These are phyloP conservation scores for Fusarium decemcellulare DNA, from an alignment of 2,329 filamentous ascomycete species.

Conservation along the genomic window DNA sequence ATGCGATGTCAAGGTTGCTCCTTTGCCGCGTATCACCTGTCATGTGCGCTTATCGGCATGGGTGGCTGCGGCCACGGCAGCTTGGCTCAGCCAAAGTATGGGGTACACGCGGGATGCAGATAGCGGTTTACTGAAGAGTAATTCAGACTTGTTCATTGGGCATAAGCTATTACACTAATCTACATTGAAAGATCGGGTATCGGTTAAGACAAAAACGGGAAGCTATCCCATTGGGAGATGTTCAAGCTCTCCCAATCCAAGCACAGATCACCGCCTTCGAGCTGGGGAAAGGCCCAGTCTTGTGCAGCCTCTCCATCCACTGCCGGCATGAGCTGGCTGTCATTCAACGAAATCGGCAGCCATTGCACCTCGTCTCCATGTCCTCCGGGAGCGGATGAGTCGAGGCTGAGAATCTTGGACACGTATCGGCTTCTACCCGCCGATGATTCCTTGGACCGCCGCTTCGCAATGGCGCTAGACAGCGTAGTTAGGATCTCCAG, in stretches of 20 bases:
- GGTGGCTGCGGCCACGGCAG: background rate
- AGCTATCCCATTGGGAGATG: constrained; percentile 45
- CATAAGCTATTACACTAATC: background rate
- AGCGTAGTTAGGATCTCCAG: constrained; percentile 67
- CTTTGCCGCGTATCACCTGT: constrained; percentile 5
- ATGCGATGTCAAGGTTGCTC: background rate
- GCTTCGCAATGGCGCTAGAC: constrained; percentile 57
- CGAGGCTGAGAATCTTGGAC: constrained; percentile 38
- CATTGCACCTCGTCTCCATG: background rate
- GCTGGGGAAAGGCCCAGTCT: constrained; percentile 33
- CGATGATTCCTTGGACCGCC: constrained; percentile 30
- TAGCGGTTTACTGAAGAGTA: no score
- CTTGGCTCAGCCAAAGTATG: no score
- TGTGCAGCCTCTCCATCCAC: constrained; percentile 20
- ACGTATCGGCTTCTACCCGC: constrained; percentile 43
- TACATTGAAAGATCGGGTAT: background rate
- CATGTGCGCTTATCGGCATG: background rate
- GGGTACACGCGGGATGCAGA: no score
- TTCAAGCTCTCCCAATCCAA: constrained; percentile 45
- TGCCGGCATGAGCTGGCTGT: constrained; percentile 1
- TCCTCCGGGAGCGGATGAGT: background rate
- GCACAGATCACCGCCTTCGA: constrained; percentile 36
- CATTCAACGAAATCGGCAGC: background rate
- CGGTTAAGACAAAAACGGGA: constrained; percentile 37
- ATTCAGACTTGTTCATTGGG: background rate